These are phyloP conservation scores for Aspergillus nomiae DNA, from an alignment of 2,329 filamentous ascomycete species.

Conservation along the genomic window DNA sequence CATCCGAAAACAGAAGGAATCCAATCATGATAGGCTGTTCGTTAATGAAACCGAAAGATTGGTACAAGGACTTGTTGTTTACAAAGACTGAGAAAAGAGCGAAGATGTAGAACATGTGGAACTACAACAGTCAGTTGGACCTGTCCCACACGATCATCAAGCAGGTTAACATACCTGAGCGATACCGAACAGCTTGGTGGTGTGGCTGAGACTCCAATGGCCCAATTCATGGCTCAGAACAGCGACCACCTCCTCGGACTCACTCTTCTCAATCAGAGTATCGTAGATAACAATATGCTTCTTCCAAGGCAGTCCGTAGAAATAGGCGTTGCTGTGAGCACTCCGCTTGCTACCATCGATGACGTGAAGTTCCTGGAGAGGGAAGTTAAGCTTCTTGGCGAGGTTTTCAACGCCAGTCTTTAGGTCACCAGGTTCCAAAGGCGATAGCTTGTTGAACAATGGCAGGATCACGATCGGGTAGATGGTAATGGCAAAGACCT, in stretches of 20 bases:
- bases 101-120: conserved; percentile 96
- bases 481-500: conserved; percentile 92
- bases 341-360: conserved; percentile 90
- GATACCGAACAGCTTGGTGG: conserved; percentile 85
- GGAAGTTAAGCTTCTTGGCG: conserved; percentile 82
- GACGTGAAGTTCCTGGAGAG: conserved; percentile 87
- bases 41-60: conserved; percentile 82
- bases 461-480: conserved; percentile 94
- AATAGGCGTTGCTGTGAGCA: conserved; percentile 89
- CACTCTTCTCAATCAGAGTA: conserved; percentile 93
- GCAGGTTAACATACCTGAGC: conserved; percentile 63
- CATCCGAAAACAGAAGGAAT: conserved; percentile 96
- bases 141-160: background rate
- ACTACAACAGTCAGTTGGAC: conserved; percentile 49
- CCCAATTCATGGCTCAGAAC: conserved; percentile 94
- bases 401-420: conserved; percentile 86
- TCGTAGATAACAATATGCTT: conserved; percentile 99
- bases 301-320: conserved; percentile 98
- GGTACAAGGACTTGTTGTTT: conserved; percentile 88
- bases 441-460: conserved; percentile 97
- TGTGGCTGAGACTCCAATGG: conserved; percentile 96
- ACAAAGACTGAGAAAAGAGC: conserved; percentile 96
- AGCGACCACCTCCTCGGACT: conserved; percentile 88
- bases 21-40: conserved; percentile 92
- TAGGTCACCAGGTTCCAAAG: conserved; percentile 80